Evolutionary conservation across 2,329 filamentous ascomycete genomes (phyloP).

Genomic region (Penicillium sp.): DNA sequence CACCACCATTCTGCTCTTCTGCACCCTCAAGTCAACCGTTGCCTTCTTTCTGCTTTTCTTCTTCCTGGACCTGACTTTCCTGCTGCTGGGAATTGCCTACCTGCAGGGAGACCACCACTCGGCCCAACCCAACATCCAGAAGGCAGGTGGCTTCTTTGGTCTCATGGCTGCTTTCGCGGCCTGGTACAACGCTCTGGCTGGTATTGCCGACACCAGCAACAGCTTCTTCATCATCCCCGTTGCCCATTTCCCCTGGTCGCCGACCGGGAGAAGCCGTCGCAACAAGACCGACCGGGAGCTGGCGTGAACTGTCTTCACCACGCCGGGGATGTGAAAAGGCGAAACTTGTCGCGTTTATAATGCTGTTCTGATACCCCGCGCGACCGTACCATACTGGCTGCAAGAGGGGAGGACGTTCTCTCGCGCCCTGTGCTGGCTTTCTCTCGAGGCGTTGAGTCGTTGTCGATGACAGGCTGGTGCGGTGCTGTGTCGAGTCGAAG

Average conservation of each 20-base stretch:
- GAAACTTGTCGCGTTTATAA: not conserved
- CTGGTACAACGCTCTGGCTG: conserved; percentile 83
- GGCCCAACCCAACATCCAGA: conserved; percentile 54
- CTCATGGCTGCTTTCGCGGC: conserved; percentile 75
- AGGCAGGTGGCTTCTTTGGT: conserved; percentile 76
- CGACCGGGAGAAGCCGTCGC: conserved; percentile 64
- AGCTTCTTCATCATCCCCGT: conserved; percentile 94
- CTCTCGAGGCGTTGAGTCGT: too few species aligned
- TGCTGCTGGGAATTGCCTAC: conserved; percentile 66
- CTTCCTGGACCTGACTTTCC: conserved; percentile 70
- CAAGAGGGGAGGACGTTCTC: too few species aligned
- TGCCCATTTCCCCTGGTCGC: conserved; percentile 92
- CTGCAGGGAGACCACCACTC: conserved; percentile 48
- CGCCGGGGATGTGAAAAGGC: not conserved
- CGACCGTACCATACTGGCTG: too few species aligned
- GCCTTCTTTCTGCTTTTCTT: conserved; percentile 78
- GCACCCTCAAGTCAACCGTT: conserved; percentile 72
- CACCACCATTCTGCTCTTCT: conserved; percentile 69
- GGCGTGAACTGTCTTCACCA: conserved; percentile 25
- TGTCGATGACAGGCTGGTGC: not conserved
- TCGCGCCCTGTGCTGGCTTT: too few species aligned
- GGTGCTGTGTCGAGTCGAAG: too few species aligned
- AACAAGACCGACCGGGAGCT: conserved; percentile 51
- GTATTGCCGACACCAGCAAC: conserved; percentile 66
- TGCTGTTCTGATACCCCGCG: too few species aligned